phyloP scores from a whole-genome alignment of 2,329 filamentous ascomycete genomes.

The Talaromyces albobiverticillius region DNA sequence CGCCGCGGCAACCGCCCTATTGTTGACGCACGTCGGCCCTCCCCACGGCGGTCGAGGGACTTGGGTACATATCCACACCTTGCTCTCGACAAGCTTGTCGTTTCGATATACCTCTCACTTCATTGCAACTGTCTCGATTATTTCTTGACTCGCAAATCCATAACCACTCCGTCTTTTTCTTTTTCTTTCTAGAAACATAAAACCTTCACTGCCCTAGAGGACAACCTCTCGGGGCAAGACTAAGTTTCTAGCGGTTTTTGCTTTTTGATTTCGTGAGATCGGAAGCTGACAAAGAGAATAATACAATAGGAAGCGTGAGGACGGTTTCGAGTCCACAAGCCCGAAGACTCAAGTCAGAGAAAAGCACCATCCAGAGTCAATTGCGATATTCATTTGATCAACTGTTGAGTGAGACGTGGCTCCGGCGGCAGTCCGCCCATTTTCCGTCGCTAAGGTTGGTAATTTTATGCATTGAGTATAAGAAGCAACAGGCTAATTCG shows the following conservation, averaged over 20 bases:
- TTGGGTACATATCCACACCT: slow-evolving; percentile 13
- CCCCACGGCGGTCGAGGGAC: slow-evolving; percentile 8
- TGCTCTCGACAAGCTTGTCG: background rate
- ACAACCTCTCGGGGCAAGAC: slow-evolving; percentile 11
- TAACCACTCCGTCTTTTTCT: background rate
- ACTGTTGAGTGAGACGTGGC: slow-evolving; percentile 7
- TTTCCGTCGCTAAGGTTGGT: slow-evolving; percentile 8
- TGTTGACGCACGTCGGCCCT: slow-evolving; percentile 35
- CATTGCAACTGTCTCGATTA: background rate
- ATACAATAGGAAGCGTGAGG: slow-evolving; percentile 13
- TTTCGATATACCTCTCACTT: background rate
- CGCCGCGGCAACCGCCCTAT: slow-evolving; percentile 38
- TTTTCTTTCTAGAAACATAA: slow-evolving; percentile 9
- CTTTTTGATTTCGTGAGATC: slow-evolving; percentile 6
- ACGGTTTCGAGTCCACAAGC: slow-evolving; percentile 10
- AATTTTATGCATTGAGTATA: background rate
- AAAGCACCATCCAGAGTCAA: background rate
- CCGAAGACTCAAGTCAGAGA: slow-evolving; percentile 11
- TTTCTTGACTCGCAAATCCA: background rate
- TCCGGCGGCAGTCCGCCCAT: slow-evolving; percentile 12
- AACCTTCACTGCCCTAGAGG: slow-evolving; percentile 11
- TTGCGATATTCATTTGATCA: slow-evolving; percentile 1
- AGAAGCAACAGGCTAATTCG: background rate
- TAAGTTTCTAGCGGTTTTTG: slow-evolving; percentile 16
- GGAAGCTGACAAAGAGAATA: slow-evolving; percentile 14